Conservation (phyloP, 495 filamentous ascomycete species). For the Chaetomium fimeti region DNA sequence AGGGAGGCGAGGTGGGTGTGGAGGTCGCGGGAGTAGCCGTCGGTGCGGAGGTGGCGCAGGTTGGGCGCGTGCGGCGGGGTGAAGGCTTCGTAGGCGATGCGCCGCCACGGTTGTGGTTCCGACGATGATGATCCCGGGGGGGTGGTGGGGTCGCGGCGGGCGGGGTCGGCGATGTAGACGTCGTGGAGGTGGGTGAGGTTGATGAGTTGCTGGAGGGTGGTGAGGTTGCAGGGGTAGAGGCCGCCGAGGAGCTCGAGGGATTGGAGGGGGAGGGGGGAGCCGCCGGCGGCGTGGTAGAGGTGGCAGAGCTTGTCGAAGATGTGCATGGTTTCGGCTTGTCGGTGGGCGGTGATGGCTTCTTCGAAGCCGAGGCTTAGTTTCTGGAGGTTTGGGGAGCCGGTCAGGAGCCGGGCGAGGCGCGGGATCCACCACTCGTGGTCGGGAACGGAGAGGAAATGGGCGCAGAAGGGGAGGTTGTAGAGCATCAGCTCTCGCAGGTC, state of each 20-base stretch:
- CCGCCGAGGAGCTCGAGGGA: not conserved
- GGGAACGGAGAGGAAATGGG: too few species aligned
- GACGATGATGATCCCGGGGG: too few species aligned
- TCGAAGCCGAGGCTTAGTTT: not conserved
- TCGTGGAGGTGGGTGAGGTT: not conserved
- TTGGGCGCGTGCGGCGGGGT: conserved; percentile 1
- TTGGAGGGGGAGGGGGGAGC: not conserved
- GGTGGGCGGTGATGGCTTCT: not conserved
- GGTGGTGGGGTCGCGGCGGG: too few species aligned
- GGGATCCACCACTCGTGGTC: not conserved
- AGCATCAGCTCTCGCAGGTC: not conserved
- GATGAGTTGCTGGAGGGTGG: not conserved
- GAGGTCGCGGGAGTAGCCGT: not conserved
- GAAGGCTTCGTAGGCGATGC: not conserved
- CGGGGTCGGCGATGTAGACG: not conserved
- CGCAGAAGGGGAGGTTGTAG: too few species aligned
- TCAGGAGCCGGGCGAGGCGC: not conserved
- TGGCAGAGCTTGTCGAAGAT: not conserved
- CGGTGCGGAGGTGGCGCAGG: not conserved
- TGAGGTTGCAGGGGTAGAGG: not conserved
- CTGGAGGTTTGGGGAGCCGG: not conserved
- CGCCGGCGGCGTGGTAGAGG: not conserved
- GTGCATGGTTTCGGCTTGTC: not conserved
- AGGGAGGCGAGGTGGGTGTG: not conserved
- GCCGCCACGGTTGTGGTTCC: too few species aligned